A percentile compares a stretch with the other conserved stretches of the same genome.
Evolutionary conservation across 1,284 basidiomycete genomes (phyloP).

Genomic region (Apiotrichum veenhuisii): DNA sequence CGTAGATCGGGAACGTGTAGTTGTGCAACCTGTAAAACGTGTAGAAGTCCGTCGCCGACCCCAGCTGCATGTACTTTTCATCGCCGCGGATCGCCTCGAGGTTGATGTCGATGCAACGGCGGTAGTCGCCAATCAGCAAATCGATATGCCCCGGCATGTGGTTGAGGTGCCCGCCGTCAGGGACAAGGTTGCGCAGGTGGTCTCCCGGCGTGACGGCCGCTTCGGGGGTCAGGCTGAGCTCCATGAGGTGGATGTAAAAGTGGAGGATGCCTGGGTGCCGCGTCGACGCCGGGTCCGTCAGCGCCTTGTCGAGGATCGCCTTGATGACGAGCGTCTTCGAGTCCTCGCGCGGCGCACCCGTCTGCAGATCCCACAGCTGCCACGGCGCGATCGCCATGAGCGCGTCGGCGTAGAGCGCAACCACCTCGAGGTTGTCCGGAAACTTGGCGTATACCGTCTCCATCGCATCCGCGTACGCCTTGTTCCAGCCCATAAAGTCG

Average conservation of each 20-base stretch:
- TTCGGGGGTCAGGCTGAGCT: slow-evolving; percentile 39
- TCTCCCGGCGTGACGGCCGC: slow-evolving; percentile 32
- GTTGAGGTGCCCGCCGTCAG: slow-evolving; percentile 39
- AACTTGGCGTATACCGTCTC: slow-evolving; percentile 26
- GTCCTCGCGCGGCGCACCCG: slow-evolving; percentile 21
- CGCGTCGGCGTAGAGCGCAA: slow-evolving; percentile 36
- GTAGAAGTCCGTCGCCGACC: slow-evolving; percentile 28
- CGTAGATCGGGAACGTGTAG: slow-evolving; percentile 38
- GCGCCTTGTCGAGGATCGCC: slow-evolving; percentile 28
- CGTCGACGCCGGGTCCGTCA: slow-evolving; percentile 10
- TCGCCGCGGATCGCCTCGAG: slow-evolving; percentile 31
- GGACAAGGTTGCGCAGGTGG: slow-evolving; percentile 30
- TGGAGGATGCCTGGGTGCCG: slow-evolving; percentile 41
- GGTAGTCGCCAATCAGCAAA: slow-evolving; percentile 43
- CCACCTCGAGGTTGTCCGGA: slow-evolving; percentile 32
- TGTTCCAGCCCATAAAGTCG: slow-evolving; percentile 27
- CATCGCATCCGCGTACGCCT: slow-evolving; percentile 32
- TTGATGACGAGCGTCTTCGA: slow-evolving; percentile 27
- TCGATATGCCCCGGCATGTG: slow-evolving; percentile 47
- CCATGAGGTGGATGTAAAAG: slow-evolving; percentile 44
- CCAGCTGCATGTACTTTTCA: slow-evolving; percentile 28
- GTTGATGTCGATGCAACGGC: slow-evolving; percentile 33
- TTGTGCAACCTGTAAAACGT: slow-evolving; percentile 43
- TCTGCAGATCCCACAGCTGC: slow-evolving; percentile 42
- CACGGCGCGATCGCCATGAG: slow-evolving; percentile 42